These are phyloP conservation scores for Podaxis sp. DNA, from an alignment of 768 basidiomycete genomes.

Conservation along the genomic window DNA sequence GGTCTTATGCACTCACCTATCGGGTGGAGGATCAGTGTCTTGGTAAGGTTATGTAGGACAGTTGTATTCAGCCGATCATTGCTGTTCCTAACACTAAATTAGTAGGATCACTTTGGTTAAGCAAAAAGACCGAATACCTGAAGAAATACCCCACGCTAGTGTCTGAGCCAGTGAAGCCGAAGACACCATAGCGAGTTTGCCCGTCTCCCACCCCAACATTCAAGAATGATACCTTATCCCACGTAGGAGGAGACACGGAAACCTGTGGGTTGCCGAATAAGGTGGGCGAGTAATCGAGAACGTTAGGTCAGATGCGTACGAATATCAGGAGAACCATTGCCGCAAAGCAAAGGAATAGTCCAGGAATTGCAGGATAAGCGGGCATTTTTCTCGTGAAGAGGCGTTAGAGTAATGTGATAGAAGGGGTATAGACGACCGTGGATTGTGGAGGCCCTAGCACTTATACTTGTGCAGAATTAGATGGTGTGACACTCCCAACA, in stretches of 20 bases:
- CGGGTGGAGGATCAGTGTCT: conserved; percentile 72
- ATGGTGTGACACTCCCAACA: neutral
- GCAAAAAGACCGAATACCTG: conserved; percentile 31
- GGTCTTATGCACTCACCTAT: conserved; percentile 45
- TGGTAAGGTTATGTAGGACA: conserved; percentile 67
- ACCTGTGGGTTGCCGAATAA: conserved; percentile 33
- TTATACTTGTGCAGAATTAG: neutral
- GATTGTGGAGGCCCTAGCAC: neutral
- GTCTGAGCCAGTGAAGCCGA: conserved; percentile 63
- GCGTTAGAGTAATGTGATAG: neutral
- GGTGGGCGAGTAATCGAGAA: neutral
- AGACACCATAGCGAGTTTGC: conserved; percentile 61
- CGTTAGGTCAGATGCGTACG: conserved; percentile 34
- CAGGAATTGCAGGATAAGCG: conserved; percentile 60
- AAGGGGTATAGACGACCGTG: neutral
- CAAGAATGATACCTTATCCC: conserved; percentile 68
- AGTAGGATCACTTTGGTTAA: neutral
- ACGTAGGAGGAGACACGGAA: conserved; percentile 71
- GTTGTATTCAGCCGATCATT: conserved; percentile 42
- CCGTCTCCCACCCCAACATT: conserved; percentile 36
- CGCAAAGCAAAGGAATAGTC: conserved; percentile 66
- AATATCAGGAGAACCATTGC: conserved; percentile 68
- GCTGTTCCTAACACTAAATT: conserved; percentile 20
- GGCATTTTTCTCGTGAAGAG: conserved; percentile 1
- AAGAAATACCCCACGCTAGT: conserved; percentile 56